A percentile compares a stretch with the other conserved stretches of the same genome.
These are phyloP conservation scores for Capronia coronata DNA, from an alignment of 2,329 filamentous ascomycete species.

Conservation along the genomic window DNA sequence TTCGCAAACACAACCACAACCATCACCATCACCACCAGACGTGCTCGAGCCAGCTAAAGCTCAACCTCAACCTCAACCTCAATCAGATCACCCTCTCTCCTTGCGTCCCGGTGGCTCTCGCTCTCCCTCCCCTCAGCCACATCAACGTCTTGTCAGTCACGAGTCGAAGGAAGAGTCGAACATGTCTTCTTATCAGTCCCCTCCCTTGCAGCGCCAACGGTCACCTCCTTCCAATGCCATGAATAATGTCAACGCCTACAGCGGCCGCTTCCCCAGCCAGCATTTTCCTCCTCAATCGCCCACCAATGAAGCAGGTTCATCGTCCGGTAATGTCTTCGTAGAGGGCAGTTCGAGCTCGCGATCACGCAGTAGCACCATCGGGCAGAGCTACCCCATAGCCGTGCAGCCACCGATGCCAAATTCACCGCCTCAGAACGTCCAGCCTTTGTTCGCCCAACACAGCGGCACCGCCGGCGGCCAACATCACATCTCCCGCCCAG, in stretches of 20 bases:
- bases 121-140: not conserved
- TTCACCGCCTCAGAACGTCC: constrained; percentile 19
- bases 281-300: constrained; percentile 20
- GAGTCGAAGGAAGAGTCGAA: constrained; percentile 6
- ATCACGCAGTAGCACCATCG: constrained; percentile 26
- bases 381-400: constrained; percentile 24
- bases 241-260: constrained; percentile 8
- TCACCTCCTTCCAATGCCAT: constrained; percentile 1
- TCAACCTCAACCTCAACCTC: constrained; percentile 5
- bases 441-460: constrained; percentile 26
- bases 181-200: constrained; percentile 17
- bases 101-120: not conserved
- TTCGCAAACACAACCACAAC: constrained; percentile 2
- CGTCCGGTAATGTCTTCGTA: constrained; percentile 14
- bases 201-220: constrained; percentile 7
- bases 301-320: constrained; percentile 10
- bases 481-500: constrained; percentile 20
- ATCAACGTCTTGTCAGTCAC: not conserved
- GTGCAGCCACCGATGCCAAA: constrained; percentile 20
- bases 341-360: constrained; percentile 12
- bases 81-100: constrained; percentile 1
- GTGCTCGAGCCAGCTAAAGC: not conserved
- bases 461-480: constrained; percentile 10
- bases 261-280: constrained; percentile 24
- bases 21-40: constrained; percentile 1